Conservation (phyloP, 306 rosid genomes). For the Ziziphus jujuba region DNA sequence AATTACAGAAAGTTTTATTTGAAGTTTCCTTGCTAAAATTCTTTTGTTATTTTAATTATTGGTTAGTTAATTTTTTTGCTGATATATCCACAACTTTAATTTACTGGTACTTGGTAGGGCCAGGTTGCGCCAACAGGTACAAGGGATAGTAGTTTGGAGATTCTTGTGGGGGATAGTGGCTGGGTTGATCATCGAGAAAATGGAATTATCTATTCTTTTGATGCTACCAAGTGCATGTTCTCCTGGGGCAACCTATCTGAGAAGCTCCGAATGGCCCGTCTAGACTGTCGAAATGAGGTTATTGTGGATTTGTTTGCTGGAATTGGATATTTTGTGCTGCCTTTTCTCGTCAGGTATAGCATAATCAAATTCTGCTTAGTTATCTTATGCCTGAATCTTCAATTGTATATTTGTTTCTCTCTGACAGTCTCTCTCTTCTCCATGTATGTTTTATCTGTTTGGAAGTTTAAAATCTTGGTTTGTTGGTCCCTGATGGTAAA, state of each 20-base stretch:
- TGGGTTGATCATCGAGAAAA: slow-evolving; percentile 95
- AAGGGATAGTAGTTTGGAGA: slow-evolving; percentile 84
- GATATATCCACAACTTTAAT: slow-evolving; percentile 14
- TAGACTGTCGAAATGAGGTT: slow-evolving; percentile 68
- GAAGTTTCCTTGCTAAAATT: neutral
- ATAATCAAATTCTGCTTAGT: neutral
- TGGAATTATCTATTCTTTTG: slow-evolving; percentile 82
- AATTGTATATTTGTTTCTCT: neutral
- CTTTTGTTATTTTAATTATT: slow-evolving; percentile 12
- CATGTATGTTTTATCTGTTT: neutral
- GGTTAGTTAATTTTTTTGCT: slow-evolving; percentile 1
- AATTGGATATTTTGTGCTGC: slow-evolving; percentile 92
- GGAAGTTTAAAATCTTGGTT: neutral
- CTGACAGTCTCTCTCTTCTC: neutral
- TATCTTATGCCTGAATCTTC: slow-evolving; percentile 15
- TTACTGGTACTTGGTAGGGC: slow-evolving; percentile 56
- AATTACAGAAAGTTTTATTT: neutral
- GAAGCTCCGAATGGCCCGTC: slow-evolving; percentile 74
- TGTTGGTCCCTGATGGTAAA: neutral
- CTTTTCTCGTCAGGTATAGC: slow-evolving; percentile 86
- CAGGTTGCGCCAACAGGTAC: slow-evolving; percentile 83
- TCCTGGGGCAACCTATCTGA: slow-evolving; percentile 99
- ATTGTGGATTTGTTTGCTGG: slow-evolving; percentile 88
- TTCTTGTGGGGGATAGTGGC: slow-evolving; percentile 83
- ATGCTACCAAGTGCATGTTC: slow-evolving; percentile 92